Evolutionary conservation across 2,329 filamentous ascomycete species (phyloP), one percentile per base, ranked within the genome.

Genomic region (Alternaria arbusti): DNA sequence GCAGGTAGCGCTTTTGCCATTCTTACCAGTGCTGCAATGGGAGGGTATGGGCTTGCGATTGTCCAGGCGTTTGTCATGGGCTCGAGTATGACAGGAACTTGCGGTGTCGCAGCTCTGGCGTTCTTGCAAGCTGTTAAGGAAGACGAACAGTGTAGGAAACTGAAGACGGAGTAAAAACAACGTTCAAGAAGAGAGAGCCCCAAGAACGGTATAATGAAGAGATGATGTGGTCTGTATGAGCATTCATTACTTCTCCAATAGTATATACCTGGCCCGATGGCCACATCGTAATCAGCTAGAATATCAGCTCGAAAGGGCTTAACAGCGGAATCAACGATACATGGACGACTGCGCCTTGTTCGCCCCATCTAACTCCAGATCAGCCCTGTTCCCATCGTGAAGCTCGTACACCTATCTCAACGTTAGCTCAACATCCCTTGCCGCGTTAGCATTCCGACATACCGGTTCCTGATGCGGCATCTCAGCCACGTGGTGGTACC

Each of bases 381-480:
- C 49, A 15, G 28, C 49, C n/a, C 49, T 51, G 49, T 28, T 51
- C 32, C 49, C 49, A 13, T 5, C 3, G 13, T 51, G 49, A 17
- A 51, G 49, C 17, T 51, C 49, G 28, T 51, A 51, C 17, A 51
- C 28, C 49, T 51, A 36, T 13, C 13, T 32, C 6, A 22, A n/a
- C 9, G 49, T 51, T 20, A 51, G 49, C 28, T 51, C 22, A 11
- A 6, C 1, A n/a, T 7, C 9, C 9, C 36, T 11, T 3, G 10
- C 28, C 12, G 22, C 17, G 22, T 36, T 22, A 7, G 12, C 12
- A 22, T 51, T 6, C 11, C 7, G 5, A 51, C 49, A 1, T 51
- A 51, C 49, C 2, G 49, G 49, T 51, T 51, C 49, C 15, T 51
- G 28, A 51, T 51, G 49, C 28, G 30, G 49, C 49, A 51, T 51